A percentile compares a stretch with the other conserved stretches of the same genome.
These are phyloP conservation scores for Pleurotus giganteus DNA, from an alignment of 768 basidiomycete genomes.

Conservation along the genomic window DNA sequence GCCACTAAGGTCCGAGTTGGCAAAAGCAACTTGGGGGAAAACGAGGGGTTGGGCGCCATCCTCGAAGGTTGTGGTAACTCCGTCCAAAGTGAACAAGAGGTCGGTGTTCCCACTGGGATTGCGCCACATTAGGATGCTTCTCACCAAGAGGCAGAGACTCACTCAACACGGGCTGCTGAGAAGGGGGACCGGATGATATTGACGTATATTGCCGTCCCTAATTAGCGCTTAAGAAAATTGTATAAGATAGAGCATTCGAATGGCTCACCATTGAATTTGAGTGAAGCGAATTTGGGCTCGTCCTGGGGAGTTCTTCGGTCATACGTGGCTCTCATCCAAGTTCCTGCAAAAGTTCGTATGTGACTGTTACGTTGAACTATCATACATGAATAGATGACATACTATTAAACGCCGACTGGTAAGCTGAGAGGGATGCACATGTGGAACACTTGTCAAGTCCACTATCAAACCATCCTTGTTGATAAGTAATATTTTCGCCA, in stretches of 20 bases:
- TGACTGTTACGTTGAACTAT: neutral
- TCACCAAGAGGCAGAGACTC: neutral
- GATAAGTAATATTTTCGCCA: neutral
- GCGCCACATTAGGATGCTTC: neutral
- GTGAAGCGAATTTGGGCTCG: neutral
- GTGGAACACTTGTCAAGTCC: neutral
- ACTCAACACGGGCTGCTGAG: neutral
- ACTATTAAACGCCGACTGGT: neutral
- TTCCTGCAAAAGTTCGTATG: too few species aligned
- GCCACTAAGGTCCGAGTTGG: neutral
- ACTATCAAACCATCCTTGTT: slow-evolving; percentile 5
- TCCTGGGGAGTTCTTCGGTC: neutral
- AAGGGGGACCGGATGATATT: neutral
- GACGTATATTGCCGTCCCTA: slow-evolving; percentile 2
- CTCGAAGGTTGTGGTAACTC: neutral
- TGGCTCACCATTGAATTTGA: neutral
- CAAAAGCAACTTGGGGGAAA: neutral
- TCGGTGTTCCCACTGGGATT: neutral
- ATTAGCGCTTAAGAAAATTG: too few species aligned
- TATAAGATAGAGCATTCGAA: neutral
- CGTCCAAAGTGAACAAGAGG: neutral
- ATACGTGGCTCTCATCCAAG: too few species aligned
- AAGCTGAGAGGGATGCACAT: neutral
- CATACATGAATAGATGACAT: neutral
- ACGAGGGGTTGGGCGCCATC: neutral